Conservation (phyloP, 2,329 filamentous ascomycete genomes). For the Cadophora sp. region DNA sequence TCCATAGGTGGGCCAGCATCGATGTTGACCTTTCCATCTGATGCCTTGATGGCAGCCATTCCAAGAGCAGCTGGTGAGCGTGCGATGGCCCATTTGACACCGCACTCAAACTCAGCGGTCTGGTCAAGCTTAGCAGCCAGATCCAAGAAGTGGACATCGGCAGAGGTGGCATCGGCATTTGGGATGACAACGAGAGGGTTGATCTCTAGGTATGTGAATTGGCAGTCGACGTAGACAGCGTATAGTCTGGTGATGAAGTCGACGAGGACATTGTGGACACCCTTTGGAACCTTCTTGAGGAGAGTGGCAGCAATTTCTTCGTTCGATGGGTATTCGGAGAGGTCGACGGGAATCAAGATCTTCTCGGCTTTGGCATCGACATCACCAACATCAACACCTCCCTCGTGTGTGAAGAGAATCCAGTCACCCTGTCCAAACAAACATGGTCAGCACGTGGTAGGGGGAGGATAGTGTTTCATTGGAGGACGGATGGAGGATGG, state of each 20-base stretch:
- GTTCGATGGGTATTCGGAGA: slow-evolving; percentile 94
- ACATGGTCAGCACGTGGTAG: slow-evolving; percentile 37
- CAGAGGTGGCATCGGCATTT: slow-evolving; percentile 89
- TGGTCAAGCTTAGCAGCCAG: slow-evolving; percentile 98
- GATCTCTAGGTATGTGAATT: slow-evolving; percentile 99
- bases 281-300: slow-evolving; percentile 91
- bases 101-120: slow-evolving; percentile 98
- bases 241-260: slow-evolving; percentile 99
- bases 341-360: slow-evolving; percentile 95
- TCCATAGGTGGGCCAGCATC: slow-evolving; percentile 98
- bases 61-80: slow-evolving; percentile 89
- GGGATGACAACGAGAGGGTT: slow-evolving; percentile 98
- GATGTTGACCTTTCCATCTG: slow-evolving; percentile 82
- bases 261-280: slow-evolving; percentile 96
- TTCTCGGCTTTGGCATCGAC: slow-evolving; percentile 99
- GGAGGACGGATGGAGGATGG: slow-evolving; percentile 28
- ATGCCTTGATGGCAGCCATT: slow-evolving; percentile 69
- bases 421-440: slow-evolving; percentile 79
- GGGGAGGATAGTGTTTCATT: slow-evolving; percentile 22
- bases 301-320: slow-evolving; percentile 86
- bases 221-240: slow-evolving; percentile 98
- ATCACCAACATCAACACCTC: slow-evolving; percentile 99
- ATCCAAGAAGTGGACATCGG: slow-evolving; percentile 97
- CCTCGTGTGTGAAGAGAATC: slow-evolving; percentile 99
- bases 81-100: slow-evolving; percentile 98